phyloP scores from a whole-genome alignment of 352 stramenopile species.

The Phytophthora sansomeana region DNA sequence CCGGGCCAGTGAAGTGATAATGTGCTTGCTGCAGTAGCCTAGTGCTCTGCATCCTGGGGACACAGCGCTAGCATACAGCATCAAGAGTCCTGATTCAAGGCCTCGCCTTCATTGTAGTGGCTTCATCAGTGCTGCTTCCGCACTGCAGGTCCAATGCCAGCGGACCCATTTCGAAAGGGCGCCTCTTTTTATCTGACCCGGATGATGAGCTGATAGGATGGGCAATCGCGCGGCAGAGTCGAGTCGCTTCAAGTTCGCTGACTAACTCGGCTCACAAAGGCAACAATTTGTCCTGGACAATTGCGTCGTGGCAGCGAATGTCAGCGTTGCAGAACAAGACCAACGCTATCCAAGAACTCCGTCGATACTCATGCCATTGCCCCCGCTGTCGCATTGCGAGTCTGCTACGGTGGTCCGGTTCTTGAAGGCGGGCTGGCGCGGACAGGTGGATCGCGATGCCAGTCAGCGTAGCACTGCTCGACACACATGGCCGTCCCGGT shows the following conservation, averaged over 20 bases:
- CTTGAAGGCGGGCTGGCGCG: conserved; percentile 6
- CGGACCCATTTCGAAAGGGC: too few species aligned
- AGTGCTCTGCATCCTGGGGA: too few species aligned
- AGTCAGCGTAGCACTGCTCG: conserved; percentile 22
- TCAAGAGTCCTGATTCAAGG: too few species aligned
- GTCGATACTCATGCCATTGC: not conserved
- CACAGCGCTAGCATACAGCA: too few species aligned
- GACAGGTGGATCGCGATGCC: conserved; percentile 9
- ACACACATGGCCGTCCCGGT: conserved; percentile 7
- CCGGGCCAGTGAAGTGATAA: not conserved
- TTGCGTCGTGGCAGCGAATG: too few species aligned
- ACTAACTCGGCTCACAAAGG: not conserved
- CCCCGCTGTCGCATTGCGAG: not conserved
- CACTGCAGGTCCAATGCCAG: too few species aligned
- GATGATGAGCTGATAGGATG: conserved; percentile 28
- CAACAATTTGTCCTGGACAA: not conserved
- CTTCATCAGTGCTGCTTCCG: too few species aligned
- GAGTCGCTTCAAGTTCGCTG: conserved; percentile 11
- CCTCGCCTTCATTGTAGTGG: too few species aligned
- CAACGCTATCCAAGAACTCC: not conserved
- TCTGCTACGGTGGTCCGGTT: not conserved
- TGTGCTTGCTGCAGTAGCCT: too few species aligned
- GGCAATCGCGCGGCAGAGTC: conserved; percentile 15
- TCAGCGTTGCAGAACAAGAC: not conserved
- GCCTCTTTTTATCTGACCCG: not conserved